Evolutionary conservation across 345 rosid genomes (phyloP).

Genomic region (Syzygium oleosum): DNA sequence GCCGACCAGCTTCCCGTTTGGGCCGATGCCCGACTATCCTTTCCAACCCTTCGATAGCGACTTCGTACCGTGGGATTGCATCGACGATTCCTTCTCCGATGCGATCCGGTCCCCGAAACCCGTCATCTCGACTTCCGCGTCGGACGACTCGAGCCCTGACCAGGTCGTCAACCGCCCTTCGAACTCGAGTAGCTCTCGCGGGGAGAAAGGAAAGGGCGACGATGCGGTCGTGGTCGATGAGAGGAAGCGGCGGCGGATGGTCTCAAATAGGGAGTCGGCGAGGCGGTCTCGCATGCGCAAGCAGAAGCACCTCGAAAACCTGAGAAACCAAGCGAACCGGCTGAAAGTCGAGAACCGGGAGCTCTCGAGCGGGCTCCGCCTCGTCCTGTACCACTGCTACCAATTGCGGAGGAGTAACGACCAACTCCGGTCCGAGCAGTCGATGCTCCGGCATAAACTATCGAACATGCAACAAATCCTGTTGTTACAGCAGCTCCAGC

Average conservation of each 20-base stretch:
- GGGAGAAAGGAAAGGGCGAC: conserved; percentile 17
- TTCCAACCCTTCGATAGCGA: conserved; percentile 29
- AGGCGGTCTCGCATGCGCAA: conserved; percentile 84
- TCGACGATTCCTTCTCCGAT: conserved; percentile 10
- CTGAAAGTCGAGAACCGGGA: conserved; percentile 59
- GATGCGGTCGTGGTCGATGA: conserved; percentile 23
- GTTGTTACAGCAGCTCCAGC: conserved; percentile 53
- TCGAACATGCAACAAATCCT: conserved; percentile 35
- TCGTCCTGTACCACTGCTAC: conserved; percentile 30
- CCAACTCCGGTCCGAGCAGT: conserved; percentile 47
- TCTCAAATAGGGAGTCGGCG: conserved; percentile 92
- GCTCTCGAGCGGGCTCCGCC: conserved; percentile 41
- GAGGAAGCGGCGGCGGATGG: conserved; percentile 64
- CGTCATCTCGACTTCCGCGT: conserved; percentile 25
- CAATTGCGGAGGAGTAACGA: conserved; percentile 38
- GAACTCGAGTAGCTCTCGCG: conserved; percentile 15
- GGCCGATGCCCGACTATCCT: conserved; percentile 25
- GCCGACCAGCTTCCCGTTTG: conserved; percentile 30
- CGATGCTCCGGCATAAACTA: conserved; percentile 42
- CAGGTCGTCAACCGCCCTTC: conserved; percentile 1
- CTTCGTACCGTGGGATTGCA: conserved; percentile 51
- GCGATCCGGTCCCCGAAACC: conserved; percentile 27
- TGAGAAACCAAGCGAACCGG: conserved; percentile 64
- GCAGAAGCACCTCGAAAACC: conserved; percentile 65
- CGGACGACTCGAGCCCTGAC: conserved; percentile 23